Base-by-base conservation (phyloP, 2,329 filamentous ascomycete species). In the Monascus ruber region DNA sequence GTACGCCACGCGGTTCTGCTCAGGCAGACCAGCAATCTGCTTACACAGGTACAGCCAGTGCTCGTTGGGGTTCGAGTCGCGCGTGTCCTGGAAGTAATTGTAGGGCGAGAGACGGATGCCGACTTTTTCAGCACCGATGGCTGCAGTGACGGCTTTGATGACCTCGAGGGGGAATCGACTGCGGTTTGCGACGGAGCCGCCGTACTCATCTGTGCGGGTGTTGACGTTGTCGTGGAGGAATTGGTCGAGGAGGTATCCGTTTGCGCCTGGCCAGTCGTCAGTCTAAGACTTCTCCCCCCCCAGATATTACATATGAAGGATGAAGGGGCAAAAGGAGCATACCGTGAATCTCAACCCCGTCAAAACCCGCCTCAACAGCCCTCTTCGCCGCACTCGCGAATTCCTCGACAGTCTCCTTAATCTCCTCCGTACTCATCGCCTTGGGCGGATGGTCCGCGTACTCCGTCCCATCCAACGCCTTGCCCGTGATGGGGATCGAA, bases 161-260 rank as follows among this genome's bases (percentile, higher is more conserved):
- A 75, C 68, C 47, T 78, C 74, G 6, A 77, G 41, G 0, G 60
- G 65, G 43, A 78, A 70, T 11, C 72, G 55, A 37, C 66, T 48
- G 42, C 76, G 62, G 46, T 73, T 70, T 59, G 68, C 65, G 5
- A 71, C 52, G 33, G 60, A 66, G 5, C 70, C 70, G 5, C 59
- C 71, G 61, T 60, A 72, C 37, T 36, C 49, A 43, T 74, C 71
- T 2, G 60, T 73, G 1, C 77, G 67, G 36, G 65, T 63, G 58
- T 81, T 81, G 48, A 63, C 61, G 4, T 58, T 67, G 42, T 72
- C 69, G 45, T 76, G 79, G 9, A 82, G 63, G 56, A 85, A 86
- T 47, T 81, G 71, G 41, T 73, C 71, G 6, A 82, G 56, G 1
- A 86, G 65, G 51, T 85, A 85, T 3, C 80, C 79, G 48, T 83